Percentiles rank a stretch among this genome's conserved stretches.
Evolutionary conservation across 2,329 filamentous ascomycete species (phyloP).

Genomic region (Aspergillus thermomutatus): DNA sequence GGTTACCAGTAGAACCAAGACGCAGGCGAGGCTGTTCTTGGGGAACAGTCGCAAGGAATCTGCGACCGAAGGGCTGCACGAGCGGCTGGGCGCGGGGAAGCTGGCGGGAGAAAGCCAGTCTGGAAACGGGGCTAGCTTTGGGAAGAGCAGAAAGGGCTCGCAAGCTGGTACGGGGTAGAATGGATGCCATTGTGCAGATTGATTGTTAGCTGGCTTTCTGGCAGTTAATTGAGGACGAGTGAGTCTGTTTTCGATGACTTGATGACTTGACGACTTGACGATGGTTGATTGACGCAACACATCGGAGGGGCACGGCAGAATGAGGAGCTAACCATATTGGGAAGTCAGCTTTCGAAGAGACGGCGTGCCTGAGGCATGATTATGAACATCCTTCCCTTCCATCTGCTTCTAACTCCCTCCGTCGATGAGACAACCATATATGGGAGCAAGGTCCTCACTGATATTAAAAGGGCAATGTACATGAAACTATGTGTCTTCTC

Average conservation of each 20-base stretch:
- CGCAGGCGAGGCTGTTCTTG: conserved; percentile 35
- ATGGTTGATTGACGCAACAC: background rate
- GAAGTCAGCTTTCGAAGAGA: background rate
- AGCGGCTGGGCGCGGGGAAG: conserved; percentile 18
- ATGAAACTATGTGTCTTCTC: too few species aligned
- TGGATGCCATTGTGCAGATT: conserved; percentile 25
- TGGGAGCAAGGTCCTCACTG: background rate
- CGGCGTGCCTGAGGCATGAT: background rate
- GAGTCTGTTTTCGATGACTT: background rate
- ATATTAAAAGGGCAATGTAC: too few species aligned
- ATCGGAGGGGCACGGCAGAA: background rate
- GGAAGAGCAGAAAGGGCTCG: conserved; percentile 24
- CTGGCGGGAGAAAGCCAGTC: conserved; percentile 13
- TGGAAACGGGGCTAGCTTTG: conserved; percentile 17
- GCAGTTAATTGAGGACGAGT: background rate
- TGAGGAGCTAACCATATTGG: background rate
- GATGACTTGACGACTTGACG: background rate
- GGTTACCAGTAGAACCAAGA: conserved; percentile 32
- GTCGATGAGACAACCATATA: background rate
- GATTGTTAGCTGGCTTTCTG: background rate
- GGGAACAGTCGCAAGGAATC: conserved; percentile 25
- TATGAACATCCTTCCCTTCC: background rate
- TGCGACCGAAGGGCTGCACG: conserved; percentile 25
- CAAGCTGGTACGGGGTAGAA: conserved; percentile 24
- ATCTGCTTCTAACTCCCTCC: background rate